Evolutionary conservation across 176 grass and related monocot species (phyloP), one percentile per base, ranked within the genome.

Genomic region (Phragmites australis): DNA sequence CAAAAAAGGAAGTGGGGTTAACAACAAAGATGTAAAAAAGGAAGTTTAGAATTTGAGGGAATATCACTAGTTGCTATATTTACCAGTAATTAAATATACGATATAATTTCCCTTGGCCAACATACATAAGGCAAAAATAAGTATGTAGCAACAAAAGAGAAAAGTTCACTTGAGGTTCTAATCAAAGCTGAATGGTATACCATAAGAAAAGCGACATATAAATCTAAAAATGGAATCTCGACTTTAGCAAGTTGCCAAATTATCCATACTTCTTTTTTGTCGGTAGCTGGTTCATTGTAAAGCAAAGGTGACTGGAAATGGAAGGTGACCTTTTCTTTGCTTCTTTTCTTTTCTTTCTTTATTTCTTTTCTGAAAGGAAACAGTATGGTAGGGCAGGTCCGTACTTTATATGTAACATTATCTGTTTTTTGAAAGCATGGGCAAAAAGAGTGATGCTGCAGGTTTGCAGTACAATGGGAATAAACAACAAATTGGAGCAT

Each of bases 171-270:
- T 16, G 14, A 60, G 56, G 21, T 65, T 78, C n/a, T 50, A 25
- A 79, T 31, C 8, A 47, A 60, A 46, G 43, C 26, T 51, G 27
- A 83, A 76, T 43, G 41, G 48, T 64, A 65, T 40, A 59, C n/a
- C n/a, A 75, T 40, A 65, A 61, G 18, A 75, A 26, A 46, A 4
- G 12, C n/a, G 6, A 59, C 27, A 74, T 82, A 2, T 29, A 74
- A 58, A 30, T 31, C 26, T 58, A 34, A 53, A 34, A 80, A 42
- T 19, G 64, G 60, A 74, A 63, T 51, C 15, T 74, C 5, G 40
- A 72, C 8, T 61, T 18, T 37, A 60, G 8, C 6, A 49, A 49
- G 29, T 34, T 5, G 2, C 6, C 57, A 10, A 16, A 74, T 42
- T 37, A 69, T n/a, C 39, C 40, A 4, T 27, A 69, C n/a, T 54